Percentiles rank a stretch among this genome's conserved stretches.
Evolutionary conservation across 176 grass and related monocot genomes (phyloP).

Genomic region (Phragmites australis): DNA sequence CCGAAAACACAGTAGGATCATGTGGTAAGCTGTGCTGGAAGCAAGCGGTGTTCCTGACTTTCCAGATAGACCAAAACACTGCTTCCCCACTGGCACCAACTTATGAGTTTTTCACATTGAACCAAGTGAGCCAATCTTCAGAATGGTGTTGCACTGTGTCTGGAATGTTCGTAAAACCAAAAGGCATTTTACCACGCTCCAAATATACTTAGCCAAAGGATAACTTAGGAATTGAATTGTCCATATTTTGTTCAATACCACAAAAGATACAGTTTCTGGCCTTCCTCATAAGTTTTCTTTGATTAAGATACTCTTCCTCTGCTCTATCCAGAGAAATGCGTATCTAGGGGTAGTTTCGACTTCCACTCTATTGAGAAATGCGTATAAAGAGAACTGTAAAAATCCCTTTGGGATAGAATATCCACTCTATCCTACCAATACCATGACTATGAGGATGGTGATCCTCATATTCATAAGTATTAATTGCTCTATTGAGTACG

Average conservation of each 20-base stretch:
- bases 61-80: background rate
- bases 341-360: background rate
- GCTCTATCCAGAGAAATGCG: background rate
- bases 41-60: background rate
- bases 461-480: background rate
- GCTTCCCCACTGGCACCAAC: background rate
- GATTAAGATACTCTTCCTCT: background rate
- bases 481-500: background rate
- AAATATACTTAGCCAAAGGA: conserved; percentile 1
- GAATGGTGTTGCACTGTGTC: background rate
- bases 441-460: background rate
- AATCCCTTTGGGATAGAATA: background rate
- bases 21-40: background rate
- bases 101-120: background rate
- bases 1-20: background rate
- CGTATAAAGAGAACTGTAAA: background rate
- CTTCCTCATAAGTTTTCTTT: background rate
- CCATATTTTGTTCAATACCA: background rate
- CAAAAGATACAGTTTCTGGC: background rate
- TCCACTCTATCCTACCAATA: background rate
- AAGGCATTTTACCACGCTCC: background rate
- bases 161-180: background rate
- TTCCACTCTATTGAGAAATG: too few species aligned
- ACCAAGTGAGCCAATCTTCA: background rate
- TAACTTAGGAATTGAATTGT: background rate